Conservation (phyloP, 2,329 filamentous ascomycete genomes). For the Alternaria sp. region DNA sequence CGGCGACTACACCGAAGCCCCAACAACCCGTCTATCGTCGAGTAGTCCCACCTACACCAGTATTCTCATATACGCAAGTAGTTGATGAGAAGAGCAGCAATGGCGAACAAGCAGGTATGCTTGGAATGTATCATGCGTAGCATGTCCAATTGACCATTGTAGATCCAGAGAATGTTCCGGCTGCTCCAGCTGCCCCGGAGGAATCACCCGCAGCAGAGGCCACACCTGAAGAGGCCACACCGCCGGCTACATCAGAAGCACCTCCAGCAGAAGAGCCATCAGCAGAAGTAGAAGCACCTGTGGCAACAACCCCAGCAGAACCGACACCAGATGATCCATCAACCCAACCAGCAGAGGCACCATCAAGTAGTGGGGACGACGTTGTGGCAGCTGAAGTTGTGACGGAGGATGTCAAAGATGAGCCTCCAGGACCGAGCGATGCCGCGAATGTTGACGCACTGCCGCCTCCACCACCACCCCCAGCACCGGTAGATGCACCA, state of each 20-base stretch:
- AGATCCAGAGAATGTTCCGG: conserved; percentile 30
- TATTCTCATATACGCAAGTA: conserved; percentile 36
- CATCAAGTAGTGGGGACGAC: conserved; percentile 12
- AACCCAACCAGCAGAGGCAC: conserved; percentile 1
- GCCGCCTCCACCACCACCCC: conserved; percentile 12
- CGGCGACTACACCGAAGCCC: conserved; percentile 14
- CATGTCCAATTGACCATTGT: conserved; percentile 24
- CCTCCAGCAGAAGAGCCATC: conserved; percentile 5
- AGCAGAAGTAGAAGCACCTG: conserved; percentile 5
- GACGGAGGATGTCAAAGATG: conserved; percentile 34
- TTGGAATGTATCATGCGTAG: conserved; percentile 1
- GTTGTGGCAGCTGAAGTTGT: conserved; percentile 19
- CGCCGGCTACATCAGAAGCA: conserved; percentile 12
- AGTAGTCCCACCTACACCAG: conserved; percentile 27
- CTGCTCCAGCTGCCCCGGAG: conserved; percentile 25
- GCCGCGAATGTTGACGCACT: neutral
- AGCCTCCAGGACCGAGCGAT: conserved; percentile 25
- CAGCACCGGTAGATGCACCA: conserved; percentile 1
- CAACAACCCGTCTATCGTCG: conserved; percentile 33
- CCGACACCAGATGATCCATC: conserved; percentile 1
- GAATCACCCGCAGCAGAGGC: conserved; percentile 11
- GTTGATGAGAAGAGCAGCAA: conserved; percentile 22
- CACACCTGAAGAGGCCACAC: neutral
- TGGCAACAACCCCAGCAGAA: conserved; percentile 9
- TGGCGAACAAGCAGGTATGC: conserved; percentile 25